Base-by-base conservation (phyloP, 2,329 filamentous ascomycete genomes). In the Pezicula neosporulosa region DNA sequence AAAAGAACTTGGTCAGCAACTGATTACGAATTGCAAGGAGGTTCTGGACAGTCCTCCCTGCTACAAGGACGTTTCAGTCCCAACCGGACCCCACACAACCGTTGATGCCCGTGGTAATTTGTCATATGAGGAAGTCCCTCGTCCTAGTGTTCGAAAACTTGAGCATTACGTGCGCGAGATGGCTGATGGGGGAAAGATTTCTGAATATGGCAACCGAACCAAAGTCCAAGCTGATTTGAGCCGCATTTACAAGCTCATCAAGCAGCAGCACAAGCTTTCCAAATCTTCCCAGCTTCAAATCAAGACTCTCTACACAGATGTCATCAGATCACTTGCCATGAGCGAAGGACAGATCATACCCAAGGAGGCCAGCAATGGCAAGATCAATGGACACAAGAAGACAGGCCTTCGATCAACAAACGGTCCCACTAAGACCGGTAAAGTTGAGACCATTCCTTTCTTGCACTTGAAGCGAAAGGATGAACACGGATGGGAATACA, bases 131-230 rank as follows among this genome's bases (percentile, higher is more conserved):
- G 94, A 99, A 71, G 81, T 87, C 7, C 89, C 92, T 49, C 83
- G 94, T 49, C 78, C 89, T 33, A 96, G 90, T 68, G 94, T 93
- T 69, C 87, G 94, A 63, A 99, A 99, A 75, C 82, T 99, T 42
- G 94, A 99, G 75, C 93, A 97, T 71, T 99, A 99, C 65, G 94
- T 99, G 46, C 90, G 90, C 67, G 91, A 97, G 70, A 97, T 99
- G 94, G 93, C 93, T 9, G 92, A 97, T 62, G 94, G 94, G 56
- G 94, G 94, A 66, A 97, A 97, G 74, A 95, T 99, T 63, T 96
- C 93, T 28, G 94, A 99, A 71, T 99, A 99, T 69, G 94, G 93
- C 67, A 97, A 96, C 76, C 87, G 94, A 41, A 94, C 92, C 59
- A 99, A 97, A 80, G 94, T 99, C 33, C 94, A 97, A 72, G 95